Evolutionary conservation across 495 filamentous ascomycete genomes (phyloP).

Genomic region (Aspergillus kassunensis): DNA sequence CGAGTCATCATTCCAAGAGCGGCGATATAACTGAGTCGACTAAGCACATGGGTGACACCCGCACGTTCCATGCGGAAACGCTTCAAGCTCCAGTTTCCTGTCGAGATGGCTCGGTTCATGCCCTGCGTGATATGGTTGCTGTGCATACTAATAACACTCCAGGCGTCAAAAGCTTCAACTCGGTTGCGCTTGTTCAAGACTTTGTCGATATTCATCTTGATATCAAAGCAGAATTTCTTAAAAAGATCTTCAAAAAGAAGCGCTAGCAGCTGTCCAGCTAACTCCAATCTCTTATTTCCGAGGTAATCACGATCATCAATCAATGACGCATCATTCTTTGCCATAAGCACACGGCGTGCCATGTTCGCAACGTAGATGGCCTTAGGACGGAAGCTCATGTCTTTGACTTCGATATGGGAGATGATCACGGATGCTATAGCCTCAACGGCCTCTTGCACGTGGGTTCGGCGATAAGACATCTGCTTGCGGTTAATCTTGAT

Average conservation of each 20-base stretch:
- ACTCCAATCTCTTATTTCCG: constrained; percentile 91
- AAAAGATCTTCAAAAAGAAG: constrained; percentile 95
- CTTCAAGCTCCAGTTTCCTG: constrained; percentile 95
- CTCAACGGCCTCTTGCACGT: constrained; percentile 85
- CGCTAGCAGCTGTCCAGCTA: constrained; percentile 92
- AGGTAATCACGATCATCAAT: constrained; percentile 98
- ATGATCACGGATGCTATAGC: constrained; percentile 87
- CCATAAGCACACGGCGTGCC: constrained; percentile 91
- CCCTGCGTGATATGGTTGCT: constrained; percentile 80
- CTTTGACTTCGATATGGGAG: constrained; percentile 85
- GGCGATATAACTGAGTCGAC: constrained; percentile 91
- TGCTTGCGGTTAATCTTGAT: constrained; percentile 78
- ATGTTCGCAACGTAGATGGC: constrained; percentile 94
- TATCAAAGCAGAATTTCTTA: constrained; percentile 83
- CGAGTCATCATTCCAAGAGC: constrained; percentile 99
- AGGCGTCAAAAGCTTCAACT: constrained; percentile 80
- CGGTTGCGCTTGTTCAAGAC: constrained; percentile 85
- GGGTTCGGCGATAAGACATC: constrained; percentile 55
- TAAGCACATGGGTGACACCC: constrained; percentile 94
- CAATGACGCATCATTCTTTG: constrained; percentile 76
- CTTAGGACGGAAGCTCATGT: constrained; percentile 90
- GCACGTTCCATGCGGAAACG: constrained; percentile 98
- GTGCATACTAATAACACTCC: constrained; percentile 68
- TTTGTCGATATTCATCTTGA: constrained; percentile 90
- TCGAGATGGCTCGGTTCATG: constrained; percentile 90